A percentile compares a stretch with the other conserved stretches of the same genome.
phyloP scores from a whole-genome alignment of 129 eudicot species.

The Pseudognaphalium luteoalbum region DNA sequence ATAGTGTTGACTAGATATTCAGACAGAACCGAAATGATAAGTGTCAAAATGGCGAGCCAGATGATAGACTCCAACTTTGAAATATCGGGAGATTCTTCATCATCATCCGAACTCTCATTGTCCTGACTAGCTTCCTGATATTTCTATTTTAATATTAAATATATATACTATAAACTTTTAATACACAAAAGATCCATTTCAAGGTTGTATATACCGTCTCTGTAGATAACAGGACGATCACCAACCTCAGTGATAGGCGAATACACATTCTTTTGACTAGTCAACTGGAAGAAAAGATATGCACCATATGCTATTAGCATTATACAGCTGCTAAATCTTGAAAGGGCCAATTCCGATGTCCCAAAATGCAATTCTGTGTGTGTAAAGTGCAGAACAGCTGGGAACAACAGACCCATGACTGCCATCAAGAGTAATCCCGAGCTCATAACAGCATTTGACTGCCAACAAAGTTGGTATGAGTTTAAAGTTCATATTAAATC shows the following conservation, averaged over 20 bases:
- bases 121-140: constrained; percentile 50
- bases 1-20: constrained; percentile 81
- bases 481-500: not conserved
- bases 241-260: constrained; percentile 49
- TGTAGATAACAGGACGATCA: constrained; percentile 17
- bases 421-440: constrained; percentile 87
- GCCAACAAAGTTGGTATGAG: constrained; percentile 18
- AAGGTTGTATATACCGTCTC: constrained; percentile 20
- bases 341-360: constrained; percentile 68
- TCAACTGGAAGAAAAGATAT: constrained; percentile 72
- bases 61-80: constrained; percentile 59
- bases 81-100: constrained; percentile 63
- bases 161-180: not conserved
- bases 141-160: not conserved
- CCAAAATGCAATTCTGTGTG: constrained; percentile 71
- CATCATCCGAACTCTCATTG: constrained; percentile 48
- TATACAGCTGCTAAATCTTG: constrained; percentile 86
- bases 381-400: constrained; percentile 74
- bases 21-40: constrained; percentile 60
- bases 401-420: constrained; percentile 75
- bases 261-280: constrained; percentile 48
- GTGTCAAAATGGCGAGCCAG: constrained; percentile 68
- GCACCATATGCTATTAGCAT: constrained; percentile 82
- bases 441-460: constrained; percentile 69
- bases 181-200: not conserved